Percentiles rank a stretch among this genome's conserved stretches.
These are phyloP conservation scores for Fomes fomentarius DNA, from an alignment of 1,284 basidiomycete species.

Conservation along the genomic window DNA sequence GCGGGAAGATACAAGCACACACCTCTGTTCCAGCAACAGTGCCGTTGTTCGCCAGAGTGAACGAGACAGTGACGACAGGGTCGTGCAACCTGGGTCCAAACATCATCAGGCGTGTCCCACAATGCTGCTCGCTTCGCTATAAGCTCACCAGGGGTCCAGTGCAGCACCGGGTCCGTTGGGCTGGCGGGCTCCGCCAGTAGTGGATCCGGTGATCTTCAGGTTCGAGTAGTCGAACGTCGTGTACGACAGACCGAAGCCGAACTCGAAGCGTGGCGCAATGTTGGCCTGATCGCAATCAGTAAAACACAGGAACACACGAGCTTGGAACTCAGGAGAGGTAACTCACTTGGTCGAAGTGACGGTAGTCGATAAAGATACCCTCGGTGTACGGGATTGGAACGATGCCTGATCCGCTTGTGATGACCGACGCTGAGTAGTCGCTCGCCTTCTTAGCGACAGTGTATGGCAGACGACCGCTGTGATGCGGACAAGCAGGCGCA, in stretches of 20 bases:
- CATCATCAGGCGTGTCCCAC: neutral
- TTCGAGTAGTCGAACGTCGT: conserved; percentile 48
- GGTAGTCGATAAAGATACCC: conserved; percentile 71
- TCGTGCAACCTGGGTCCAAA: conserved; percentile 32
- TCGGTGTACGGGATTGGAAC: conserved; percentile 39
- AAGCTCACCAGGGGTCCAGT: conserved; percentile 34
- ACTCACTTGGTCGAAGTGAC: conserved; percentile 71
- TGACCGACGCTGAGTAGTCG: conserved; percentile 48
- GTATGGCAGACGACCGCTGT: conserved; percentile 51
- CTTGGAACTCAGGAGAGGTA: neutral
- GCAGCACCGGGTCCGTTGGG: conserved; percentile 32
- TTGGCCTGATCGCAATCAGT: conserved; percentile 15
- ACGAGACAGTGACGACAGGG: conserved; percentile 34
- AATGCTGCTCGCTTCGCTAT: too few species aligned
- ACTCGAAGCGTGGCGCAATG: conserved; percentile 41
- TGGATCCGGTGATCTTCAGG: conserved; percentile 32
- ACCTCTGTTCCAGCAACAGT: conserved; percentile 38
- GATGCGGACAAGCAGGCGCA: too few species aligned
- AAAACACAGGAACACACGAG: too few species aligned
- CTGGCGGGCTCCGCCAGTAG: conserved; percentile 33
- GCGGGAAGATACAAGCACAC: neutral
- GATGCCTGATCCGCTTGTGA: conserved; percentile 28
- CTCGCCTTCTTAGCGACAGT: conserved; percentile 43
- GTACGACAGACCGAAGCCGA: conserved; percentile 68
- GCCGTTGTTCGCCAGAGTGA: conserved; percentile 39